These are phyloP conservation scores for Aspergillus glaucus DNA, from an alignment of 2,329 filamentous ascomycete species.

Conservation along the genomic window DNA sequence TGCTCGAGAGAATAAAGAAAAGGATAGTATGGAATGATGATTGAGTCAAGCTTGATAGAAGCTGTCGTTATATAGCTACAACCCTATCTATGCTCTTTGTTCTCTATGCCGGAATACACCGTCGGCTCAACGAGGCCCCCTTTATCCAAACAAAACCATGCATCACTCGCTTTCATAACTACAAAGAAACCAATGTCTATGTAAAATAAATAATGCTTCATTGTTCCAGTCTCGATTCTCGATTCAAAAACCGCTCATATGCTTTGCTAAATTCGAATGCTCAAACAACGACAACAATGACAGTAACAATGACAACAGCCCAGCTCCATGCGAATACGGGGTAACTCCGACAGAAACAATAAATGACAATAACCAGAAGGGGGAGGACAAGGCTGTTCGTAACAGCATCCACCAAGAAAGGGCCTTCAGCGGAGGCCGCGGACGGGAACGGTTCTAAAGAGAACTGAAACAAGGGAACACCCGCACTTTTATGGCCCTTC, in stretches of 20 bases:
- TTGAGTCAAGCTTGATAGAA: no score
- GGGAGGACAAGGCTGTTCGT: not conserved
- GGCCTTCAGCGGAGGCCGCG: not conserved
- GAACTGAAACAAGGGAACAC: not conserved
- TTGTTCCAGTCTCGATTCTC: not conserved
- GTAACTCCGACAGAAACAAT: not conserved
- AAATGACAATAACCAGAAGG: not conserved
- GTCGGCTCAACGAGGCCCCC: not conserved
- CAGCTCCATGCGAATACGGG: not conserved
- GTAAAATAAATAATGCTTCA: not conserved
- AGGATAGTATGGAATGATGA: no score
- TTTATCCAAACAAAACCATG: not conserved
- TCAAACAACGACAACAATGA: not conserved
- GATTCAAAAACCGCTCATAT: not conserved
- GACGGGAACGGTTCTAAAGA: not conserved
- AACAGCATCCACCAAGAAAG: not conserved
- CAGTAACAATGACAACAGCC: not conserved
- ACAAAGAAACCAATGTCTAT: not conserved
- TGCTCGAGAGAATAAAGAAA: no score
- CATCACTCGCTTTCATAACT: not conserved
- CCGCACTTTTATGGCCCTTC: not conserved
- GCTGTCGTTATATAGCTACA: no score
- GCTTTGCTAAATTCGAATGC: not conserved
- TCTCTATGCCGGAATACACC: not conserved
- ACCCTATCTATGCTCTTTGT: not conserved